Evolutionary conservation across 345 rosid species (phyloP).

Genomic region (Rhodamnia rubescens): DNA sequence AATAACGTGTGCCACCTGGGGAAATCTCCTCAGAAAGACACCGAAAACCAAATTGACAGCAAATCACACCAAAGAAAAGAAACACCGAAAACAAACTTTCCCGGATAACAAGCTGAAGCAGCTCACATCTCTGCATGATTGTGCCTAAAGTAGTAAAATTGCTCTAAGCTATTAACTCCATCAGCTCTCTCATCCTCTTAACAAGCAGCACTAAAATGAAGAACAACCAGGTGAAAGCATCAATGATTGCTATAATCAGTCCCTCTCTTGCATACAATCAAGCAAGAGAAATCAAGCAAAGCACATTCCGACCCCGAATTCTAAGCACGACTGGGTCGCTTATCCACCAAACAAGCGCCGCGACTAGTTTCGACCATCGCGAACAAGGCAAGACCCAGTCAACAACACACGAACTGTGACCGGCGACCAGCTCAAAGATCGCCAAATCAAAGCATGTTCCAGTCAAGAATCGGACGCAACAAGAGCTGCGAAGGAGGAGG

Average conservation of each 20-base stretch:
- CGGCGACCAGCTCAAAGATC: neutral
- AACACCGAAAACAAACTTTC: neutral
- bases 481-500: conserved; percentile 9
- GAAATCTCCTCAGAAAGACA: neutral
- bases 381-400: neutral
- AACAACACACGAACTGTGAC: neutral
- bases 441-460: conserved; percentile 11
- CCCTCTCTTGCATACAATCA: neutral
- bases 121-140: neutral
- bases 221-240: neutral
- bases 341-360: neutral
- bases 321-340: neutral
- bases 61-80: neutral
- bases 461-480: conserved; percentile 11
- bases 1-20: neutral
- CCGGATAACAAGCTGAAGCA: neutral
- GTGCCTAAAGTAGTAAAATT: neutral
- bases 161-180: neutral
- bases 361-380: neutral
- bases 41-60: neutral
- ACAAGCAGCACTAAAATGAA: too few species aligned
- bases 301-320: neutral
- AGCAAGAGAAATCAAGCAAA: neutral
- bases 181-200: neutral
- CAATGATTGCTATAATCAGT: neutral